Conservation (phyloP, 2,329 filamentous ascomycete species). For the Erysiphe pulchra region DNA sequence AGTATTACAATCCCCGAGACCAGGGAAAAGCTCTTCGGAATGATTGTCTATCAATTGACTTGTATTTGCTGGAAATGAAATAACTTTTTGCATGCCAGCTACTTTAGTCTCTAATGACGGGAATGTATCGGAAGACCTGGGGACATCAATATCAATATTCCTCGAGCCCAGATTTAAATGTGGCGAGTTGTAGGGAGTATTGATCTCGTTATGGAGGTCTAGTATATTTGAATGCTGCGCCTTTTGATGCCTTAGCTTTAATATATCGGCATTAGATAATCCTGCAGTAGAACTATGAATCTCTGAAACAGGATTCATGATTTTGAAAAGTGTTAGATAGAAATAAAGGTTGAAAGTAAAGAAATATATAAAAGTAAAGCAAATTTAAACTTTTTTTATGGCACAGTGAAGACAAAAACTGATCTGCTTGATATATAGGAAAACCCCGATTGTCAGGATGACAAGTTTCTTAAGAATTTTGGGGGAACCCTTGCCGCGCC, state of each 20-base stretch:
- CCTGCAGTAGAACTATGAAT: slow-evolving; percentile 6
- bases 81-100: slow-evolving; percentile 40
- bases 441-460: too few species aligned
- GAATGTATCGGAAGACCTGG: slow-evolving; percentile 15
- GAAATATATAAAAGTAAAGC: too few species aligned
- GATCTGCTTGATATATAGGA: too few species aligned
- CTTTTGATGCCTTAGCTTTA: slow-evolving; percentile 35
- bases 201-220: slow-evolving; percentile 62
- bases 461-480: too few species aligned
- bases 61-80: slow-evolving; percentile 17
- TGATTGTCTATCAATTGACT: slow-evolving; percentile 42
- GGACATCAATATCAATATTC: not conserved
- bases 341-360: too few species aligned
- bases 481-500: too few species aligned
- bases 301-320: slow-evolving; percentile 10
- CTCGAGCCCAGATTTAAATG: not conserved
- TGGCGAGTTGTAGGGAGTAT: slow-evolving; percentile 22
- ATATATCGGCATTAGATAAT: slow-evolving; percentile 21
- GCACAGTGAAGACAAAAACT: too few species aligned
- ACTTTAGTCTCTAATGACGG: slow-evolving; percentile 32
- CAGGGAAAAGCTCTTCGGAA: slow-evolving; percentile 83
- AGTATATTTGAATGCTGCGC: slow-evolving; percentile 43
- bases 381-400: too few species aligned
- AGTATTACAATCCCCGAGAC: slow-evolving; percentile 38
- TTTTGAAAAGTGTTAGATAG: not conserved